A percentile compares a stretch with the other conserved stretches of the same genome.
phyloP scores from a whole-genome alignment of 306 rosid species.

The Quercus ilex region DNA sequence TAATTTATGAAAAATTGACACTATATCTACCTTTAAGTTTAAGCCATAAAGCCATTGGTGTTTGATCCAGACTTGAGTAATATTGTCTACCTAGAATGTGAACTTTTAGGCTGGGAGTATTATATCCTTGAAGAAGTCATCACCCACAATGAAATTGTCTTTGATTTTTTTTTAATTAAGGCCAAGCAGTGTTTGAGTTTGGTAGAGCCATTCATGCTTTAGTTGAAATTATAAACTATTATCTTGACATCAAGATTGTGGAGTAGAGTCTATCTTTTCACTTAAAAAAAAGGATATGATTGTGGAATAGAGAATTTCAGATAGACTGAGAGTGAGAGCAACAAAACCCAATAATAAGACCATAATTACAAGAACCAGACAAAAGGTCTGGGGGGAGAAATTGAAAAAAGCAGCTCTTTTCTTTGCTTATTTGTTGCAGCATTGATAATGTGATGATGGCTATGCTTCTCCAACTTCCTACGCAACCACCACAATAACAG shows the following conservation, averaged over 20 bases:
- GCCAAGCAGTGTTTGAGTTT: not conserved
- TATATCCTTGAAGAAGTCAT: not conserved
- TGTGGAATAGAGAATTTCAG: too few relatives aligned
- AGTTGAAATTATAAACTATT: not conserved
- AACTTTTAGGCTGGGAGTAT: not conserved
- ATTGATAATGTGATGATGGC: conserved; percentile 25
- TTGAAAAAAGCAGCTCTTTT: not conserved
- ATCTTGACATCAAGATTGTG: too few relatives aligned
- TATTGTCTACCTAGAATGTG: not conserved
- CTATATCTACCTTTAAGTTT: not conserved
- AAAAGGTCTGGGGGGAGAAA: not conserved
- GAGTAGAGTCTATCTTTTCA: too few relatives aligned
- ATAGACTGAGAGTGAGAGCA: too few relatives aligned
- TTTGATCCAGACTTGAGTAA: not conserved
- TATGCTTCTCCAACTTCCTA: conserved; percentile 29
- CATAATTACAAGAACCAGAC: too few relatives aligned
- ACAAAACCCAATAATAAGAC: too few relatives aligned
- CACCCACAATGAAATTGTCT: not conserved
- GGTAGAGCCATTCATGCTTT: not conserved
- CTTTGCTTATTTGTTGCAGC: not conserved
- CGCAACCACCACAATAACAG: conserved; percentile 16
- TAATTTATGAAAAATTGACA: not conserved
- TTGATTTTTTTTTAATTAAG: not conserved
- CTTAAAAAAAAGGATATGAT: too few relatives aligned
- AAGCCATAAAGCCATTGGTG: not conserved